Percentiles rank a stretch among this genome's conserved stretches.
phyloP scores from a whole-genome alignment of 2,329 filamentous ascomycete genomes.

The Colletotrichum falcatum region DNA sequence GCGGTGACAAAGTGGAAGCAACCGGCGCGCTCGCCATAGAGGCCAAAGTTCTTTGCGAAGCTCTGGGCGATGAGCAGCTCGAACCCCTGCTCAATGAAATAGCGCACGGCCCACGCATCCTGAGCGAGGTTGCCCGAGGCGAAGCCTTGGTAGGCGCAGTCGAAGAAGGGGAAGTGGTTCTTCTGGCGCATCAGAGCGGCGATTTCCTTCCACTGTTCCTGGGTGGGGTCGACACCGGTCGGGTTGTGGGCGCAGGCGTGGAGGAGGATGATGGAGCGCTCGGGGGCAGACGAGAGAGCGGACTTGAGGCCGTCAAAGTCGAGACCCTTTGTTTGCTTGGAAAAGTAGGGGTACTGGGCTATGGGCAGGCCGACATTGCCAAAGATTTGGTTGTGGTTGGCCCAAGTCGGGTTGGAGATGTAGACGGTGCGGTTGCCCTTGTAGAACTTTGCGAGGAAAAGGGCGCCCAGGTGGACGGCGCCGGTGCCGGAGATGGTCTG shows the following conservation, averaged over 20 bases:
- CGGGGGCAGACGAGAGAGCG: constrained; percentile 76
- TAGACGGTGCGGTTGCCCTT: constrained; percentile 81
- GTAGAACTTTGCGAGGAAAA: constrained; percentile 96
- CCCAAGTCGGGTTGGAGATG: constrained; percentile 96
- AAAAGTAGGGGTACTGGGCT: constrained; percentile 94
- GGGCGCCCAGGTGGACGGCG: constrained; percentile 90
- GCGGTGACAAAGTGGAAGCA: constrained; percentile 94
- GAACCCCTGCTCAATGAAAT: constrained; percentile 94
- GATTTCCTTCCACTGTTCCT: constrained; percentile 94
- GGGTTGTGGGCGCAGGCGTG: constrained; percentile 99
- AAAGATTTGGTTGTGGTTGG: constrained; percentile 99
- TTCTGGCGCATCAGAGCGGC: constrained; percentile 80
- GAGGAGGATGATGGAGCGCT: constrained; percentile 87
- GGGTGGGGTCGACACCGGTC: constrained; percentile 93
- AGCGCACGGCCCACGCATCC: constrained; percentile 92
- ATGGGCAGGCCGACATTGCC: constrained; percentile 84
- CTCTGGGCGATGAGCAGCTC: constrained; percentile 90
- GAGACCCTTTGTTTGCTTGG: constrained; percentile 86
- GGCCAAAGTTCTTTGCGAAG: constrained; percentile 97
- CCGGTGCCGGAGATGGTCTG: constrained; percentile 99
- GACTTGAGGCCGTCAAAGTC: constrained; percentile 91
- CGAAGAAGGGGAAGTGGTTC: constrained; percentile 97
- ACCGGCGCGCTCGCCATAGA: constrained; percentile 96
- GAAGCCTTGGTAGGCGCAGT: constrained; percentile 97
- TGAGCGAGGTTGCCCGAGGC: constrained; percentile 88